Evolutionary conservation across 2,329 filamentous ascomycete genomes (phyloP), one percentile per base, ranked within the genome.

Genomic region (Curvularia eragrostidis): DNA sequence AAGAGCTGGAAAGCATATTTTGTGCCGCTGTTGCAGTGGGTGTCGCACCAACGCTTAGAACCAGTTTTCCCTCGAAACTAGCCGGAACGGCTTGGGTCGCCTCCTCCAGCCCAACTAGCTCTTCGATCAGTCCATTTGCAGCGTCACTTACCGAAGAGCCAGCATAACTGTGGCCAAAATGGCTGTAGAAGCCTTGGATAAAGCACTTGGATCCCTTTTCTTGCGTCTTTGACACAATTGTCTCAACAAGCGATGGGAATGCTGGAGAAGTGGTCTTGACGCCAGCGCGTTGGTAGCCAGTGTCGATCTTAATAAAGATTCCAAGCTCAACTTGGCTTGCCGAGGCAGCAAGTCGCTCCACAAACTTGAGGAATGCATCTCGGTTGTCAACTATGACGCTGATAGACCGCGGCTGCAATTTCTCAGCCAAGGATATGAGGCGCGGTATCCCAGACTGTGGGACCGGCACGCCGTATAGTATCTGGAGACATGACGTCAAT

Each of bases 281-380:
- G 19, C 91, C 91, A 0, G 91, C 90, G 15, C 91, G 87, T 68
- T 87, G 82, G 64, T 87, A 87, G 10, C 90, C 89, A 49, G 90
- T 87, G 71, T 94, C 90, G 38, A 94, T 84, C 67, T 93, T 93
- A 67, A 93, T 79, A 69, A 88, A 91, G 13, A 90, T 79, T 0
- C 80, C 81, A 3, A 87, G 84, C 2, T 60, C 38, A 10, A 54
- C 57, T 23, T 50, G 18, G 4, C 41, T 49, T 1, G 32, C 28
- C 79, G 76, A 15, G 70, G 76, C 49, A 81, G 13, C 24, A 8
- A 62, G 47, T 7, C 26, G 36, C 3, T 56, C 32, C 23, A 83
- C 1, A 80, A 79, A 67, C 39, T 79, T 71, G 44, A 83, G 77
- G 5, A 82, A 69, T 0, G 77, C 69, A 10, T 81, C 80, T 0